Evolutionary conservation across 192 early-diverging fungal species (phyloP).

Genomic region (Coemansia sp.): DNA sequence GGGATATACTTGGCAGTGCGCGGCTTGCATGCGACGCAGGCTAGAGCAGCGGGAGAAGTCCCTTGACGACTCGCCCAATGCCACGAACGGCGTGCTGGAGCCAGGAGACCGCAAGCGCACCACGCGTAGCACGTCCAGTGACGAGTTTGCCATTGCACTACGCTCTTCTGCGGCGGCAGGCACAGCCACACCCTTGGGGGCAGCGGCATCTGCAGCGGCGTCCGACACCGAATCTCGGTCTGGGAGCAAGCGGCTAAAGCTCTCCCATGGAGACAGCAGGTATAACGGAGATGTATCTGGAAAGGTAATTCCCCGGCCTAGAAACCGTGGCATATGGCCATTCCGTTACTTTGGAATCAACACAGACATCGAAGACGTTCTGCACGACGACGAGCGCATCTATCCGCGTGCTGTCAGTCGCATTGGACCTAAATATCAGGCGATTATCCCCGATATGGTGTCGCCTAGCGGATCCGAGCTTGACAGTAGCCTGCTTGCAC

Average conservation of each 20-base stretch:
- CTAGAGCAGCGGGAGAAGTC: conserved; percentile 42
- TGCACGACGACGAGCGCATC: conserved; percentile 73
- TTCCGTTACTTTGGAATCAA: conserved; percentile 89
- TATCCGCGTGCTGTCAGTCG: conserved; percentile 78
- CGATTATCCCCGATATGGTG: conserved; percentile 64
- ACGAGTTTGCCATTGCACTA: conserved; percentile 20
- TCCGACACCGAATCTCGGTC: conserved; percentile 53
- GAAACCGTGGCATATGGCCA: conserved; percentile 74
- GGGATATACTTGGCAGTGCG: conserved; percentile 89
- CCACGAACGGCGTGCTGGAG: neutral
- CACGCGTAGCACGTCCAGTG: conserved; percentile 32
- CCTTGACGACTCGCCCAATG: conserved; percentile 8
- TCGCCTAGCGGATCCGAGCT: conserved; percentile 40
- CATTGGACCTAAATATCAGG: conserved; percentile 84
- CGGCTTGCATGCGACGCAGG: conserved; percentile 60
- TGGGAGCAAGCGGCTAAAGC: conserved; percentile 49
- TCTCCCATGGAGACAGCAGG: conserved; percentile 28
- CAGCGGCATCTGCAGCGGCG: conserved; percentile 12
- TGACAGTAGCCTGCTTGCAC: conserved; percentile 11
- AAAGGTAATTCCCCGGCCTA: conserved; percentile 37
- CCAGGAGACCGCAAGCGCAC: conserved; percentile 35
- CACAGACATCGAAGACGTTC: conserved; percentile 70
- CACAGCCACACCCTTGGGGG: neutral
- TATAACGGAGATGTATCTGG: conserved; percentile 9
- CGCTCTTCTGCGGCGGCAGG: conserved; percentile 8